These are phyloP conservation scores for Naganishia liquefaciens DNA, from an alignment of 1,284 basidiomycete genomes.

Conservation along the genomic window DNA sequence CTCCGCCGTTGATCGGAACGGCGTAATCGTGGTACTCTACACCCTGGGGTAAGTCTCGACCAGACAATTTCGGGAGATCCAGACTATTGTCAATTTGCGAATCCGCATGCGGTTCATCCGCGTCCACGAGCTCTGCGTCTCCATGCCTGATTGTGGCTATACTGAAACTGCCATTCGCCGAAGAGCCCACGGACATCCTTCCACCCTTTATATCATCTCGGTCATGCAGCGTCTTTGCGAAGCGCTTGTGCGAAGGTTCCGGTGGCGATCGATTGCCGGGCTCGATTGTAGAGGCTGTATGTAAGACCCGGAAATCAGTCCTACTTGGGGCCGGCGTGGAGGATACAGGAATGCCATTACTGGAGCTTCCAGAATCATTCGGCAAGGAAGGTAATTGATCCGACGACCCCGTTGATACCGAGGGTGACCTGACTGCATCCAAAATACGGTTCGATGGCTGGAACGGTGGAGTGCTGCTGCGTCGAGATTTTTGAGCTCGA, in stretches of 20 bases:
- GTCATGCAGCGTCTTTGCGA: conserved; percentile 9
- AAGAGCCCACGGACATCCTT: conserved; percentile 14
- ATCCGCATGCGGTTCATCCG: background rate
- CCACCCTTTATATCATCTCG: conserved; percentile 5
- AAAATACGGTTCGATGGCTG: conserved; percentile 20
- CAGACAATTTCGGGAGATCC: conserved; percentile 18
- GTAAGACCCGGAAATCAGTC: background rate
- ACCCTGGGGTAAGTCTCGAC: background rate
- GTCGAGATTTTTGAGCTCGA: conserved; percentile 15
- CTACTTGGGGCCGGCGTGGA: conserved; percentile 17
- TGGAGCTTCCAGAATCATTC: conserved; percentile 1
- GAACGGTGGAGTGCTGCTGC: conserved; percentile 21
- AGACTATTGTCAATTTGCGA: conserved; percentile 15
- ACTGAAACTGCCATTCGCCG: conserved; percentile 19
- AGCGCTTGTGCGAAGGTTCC: conserved; percentile 4
- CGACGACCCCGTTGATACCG: conserved; percentile 17
- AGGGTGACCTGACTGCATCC: conserved; percentile 14
- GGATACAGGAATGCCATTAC: conserved; percentile 9
- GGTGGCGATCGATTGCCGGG: background rate
- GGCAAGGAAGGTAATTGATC: conserved; percentile 2
- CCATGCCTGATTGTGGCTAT: conserved; percentile 18
- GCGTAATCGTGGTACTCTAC: conserved; percentile 18
- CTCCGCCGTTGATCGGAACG: conserved; percentile 18
- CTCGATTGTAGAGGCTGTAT: background rate
- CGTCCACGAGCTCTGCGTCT: background rate